Evolutionary conservation across 2,329 filamentous ascomycete genomes (phyloP), one percentile per base, ranked within the genome.

Genomic region (Paecilomyces niveus): DNA sequence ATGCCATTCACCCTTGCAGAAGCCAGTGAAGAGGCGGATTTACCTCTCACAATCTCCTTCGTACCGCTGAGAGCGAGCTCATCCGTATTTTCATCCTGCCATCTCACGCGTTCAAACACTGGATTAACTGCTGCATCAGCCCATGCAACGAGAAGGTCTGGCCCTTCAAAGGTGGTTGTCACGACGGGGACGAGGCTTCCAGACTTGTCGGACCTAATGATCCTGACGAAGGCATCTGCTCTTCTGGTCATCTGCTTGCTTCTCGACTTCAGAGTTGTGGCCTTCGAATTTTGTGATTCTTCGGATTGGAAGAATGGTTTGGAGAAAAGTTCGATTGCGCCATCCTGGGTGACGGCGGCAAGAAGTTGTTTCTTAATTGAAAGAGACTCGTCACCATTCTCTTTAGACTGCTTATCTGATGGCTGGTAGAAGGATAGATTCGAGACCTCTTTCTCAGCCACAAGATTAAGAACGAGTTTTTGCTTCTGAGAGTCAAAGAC

Each of bases 1-100:
- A 78, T 72, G 26, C 82, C 81, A 65, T 83, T 85, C 58, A 81
- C 78, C 57, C 79, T 77, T 18, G 77, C 80, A 2, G 79, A 77
- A 56, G 72, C 71, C 50, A 81, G 66, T 11, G 72, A 72, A 22
- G 75, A 76, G 54, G 72, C 70, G 7, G 72, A 72, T 63, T 77
- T 81, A 53, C 67, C 72, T 60, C 74, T 76, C 15, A 72, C 66
- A n/a, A 82, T 70, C 52, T 77, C 75, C 61, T 75, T 78, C 9
- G 69, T 63, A 21, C 79, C 80, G 3, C 68, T 73, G 56, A 81
- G 74, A 2, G 73, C 66, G 11, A 81, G 65, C 57, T 76, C 72
- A 4, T 79, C 73, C 22, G 74, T 78, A 26, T 72, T 71, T 58
- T 77, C 73, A 53, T 79, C 72, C 50, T 79, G 69, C 74, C 78